Evolutionary conservation across 2,329 filamentous ascomycete genomes (phyloP).

Genomic region (Teratosphaeria destructans): DNA sequence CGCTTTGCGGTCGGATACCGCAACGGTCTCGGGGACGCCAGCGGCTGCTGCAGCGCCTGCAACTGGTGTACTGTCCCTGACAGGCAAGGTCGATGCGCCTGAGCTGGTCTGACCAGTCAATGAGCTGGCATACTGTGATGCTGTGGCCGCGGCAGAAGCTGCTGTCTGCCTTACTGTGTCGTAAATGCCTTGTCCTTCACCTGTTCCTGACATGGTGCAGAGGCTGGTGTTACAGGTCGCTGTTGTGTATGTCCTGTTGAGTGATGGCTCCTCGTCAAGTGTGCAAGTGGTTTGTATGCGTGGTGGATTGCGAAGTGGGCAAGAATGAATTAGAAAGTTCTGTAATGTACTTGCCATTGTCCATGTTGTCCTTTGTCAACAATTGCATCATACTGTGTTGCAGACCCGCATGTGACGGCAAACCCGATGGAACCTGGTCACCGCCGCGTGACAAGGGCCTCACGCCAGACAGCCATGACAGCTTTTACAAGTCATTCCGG

Average conservation of each 20-base stretch:
- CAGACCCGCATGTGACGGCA: not conserved
- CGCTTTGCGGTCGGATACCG: not conserved
- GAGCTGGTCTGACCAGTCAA: not conserved
- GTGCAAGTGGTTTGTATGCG: not conserved
- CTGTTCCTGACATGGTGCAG: not conserved
- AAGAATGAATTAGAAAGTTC: not conserved
- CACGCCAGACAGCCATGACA: too few species aligned
- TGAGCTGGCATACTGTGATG: not conserved
- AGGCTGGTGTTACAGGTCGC: not conserved
- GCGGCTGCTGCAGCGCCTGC: not conserved
- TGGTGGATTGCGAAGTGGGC: not conserved
- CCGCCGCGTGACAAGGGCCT: too few species aligned
- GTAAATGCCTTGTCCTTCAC: not conserved
- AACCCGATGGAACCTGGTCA: not conserved
- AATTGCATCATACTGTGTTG: not conserved
- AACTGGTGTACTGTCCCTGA: not conserved
- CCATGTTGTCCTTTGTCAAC: not conserved
- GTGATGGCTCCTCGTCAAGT: not conserved
- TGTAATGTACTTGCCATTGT: not conserved
- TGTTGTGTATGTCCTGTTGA: not conserved
- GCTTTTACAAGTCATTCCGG: too few species aligned
- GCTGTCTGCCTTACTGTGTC: not conserved
- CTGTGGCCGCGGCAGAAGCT: not conserved
- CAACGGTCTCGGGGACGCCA: not conserved
- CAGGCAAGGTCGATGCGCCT: not conserved